Base-by-base conservation (phyloP, 805 yeast species). In the Candida boidinii region DNA sequence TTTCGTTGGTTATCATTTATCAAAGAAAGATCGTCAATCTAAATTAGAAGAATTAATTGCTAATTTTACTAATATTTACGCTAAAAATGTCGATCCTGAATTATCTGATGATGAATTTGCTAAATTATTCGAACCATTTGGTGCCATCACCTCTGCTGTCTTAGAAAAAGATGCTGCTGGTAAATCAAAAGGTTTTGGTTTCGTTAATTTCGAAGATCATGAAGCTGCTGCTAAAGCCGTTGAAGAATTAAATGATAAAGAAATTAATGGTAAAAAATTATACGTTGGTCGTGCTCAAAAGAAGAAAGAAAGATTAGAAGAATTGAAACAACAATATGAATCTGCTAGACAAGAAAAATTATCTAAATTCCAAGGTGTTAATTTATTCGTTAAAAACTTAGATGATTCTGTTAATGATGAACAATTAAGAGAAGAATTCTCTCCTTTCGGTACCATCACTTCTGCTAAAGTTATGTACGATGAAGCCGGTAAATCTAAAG, bases 211-310 rank as follows among this genome's bases (percentile, higher is more conserved):
- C 53, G 95, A 78, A 63, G 58, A 65, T 49, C 98, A 90, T 64
- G 87, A 81, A 54, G 72, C 77, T 48, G 98, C 98, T 46, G 76
- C 71, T 50, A 76, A 76, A 66, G 95, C 97, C 40, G 94, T 90
- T 49, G 96, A 85, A 34, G 92, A 71, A 54, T 76, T 90, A 61
- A 84, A 92, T 68, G 95, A 81, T 60, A 68, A 63, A 49, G 97
- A 92, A 58, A 62, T 80, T 60, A 77, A 76, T 53, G 94, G 92
- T 54, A 85, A 84, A 70, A 75, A 70, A 63, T 66, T 92, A 46
- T 92, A 78, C 62, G 98, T 90, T 54, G 96, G 96, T 54, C 86
- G 98, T 68, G 98, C 98, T 50, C 98, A 92, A 73, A 90, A 87
- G 87, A 90, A 87, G 77, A 74, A 83, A 65, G 98, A 92, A 76